Evolutionary conservation across 2,329 filamentous ascomycete genomes (phyloP).

Genomic region (Cercospora brassicicola): DNA sequence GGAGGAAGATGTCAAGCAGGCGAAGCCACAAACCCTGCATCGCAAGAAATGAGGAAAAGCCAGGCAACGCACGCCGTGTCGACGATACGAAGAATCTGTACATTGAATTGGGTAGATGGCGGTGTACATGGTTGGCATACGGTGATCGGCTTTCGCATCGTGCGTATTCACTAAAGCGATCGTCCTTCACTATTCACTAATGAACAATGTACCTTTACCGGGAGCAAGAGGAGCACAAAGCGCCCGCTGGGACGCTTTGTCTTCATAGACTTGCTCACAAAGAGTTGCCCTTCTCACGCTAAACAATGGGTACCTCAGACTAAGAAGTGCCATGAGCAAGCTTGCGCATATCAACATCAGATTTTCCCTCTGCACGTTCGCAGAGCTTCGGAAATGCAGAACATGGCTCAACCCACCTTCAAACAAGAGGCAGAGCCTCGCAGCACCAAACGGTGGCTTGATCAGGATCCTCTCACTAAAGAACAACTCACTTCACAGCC

Average conservation of each 20-base stretch:
- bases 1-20: constrained; percentile 23
- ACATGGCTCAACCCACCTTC: neutral
- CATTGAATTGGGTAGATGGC: constrained; percentile 13
- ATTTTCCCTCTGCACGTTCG: neutral
- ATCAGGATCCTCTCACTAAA: neutral
- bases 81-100: constrained; percentile 1
- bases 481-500: neutral
- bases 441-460: neutral
- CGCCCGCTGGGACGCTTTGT: neutral
- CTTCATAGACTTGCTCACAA: neutral
- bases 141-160: constrained; percentile 4
- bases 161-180: neutral
- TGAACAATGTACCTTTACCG: neutral
- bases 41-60: constrained; percentile 21
- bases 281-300: neutral
- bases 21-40: constrained; percentile 25
- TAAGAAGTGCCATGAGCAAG: neutral
- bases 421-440: neutral
- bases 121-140: constrained; percentile 16
- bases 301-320: neutral
- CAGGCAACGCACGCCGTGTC: neutral
- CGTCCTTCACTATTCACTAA: neutral
- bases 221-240: neutral
- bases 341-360: neutral
- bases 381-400: neutral